A percentile compares a stretch with the other conserved stretches of the same genome.
These are phyloP conservation scores for Parmelia sp. DNA, from an alignment of 495 filamentous ascomycete genomes.

Conservation along the genomic window DNA sequence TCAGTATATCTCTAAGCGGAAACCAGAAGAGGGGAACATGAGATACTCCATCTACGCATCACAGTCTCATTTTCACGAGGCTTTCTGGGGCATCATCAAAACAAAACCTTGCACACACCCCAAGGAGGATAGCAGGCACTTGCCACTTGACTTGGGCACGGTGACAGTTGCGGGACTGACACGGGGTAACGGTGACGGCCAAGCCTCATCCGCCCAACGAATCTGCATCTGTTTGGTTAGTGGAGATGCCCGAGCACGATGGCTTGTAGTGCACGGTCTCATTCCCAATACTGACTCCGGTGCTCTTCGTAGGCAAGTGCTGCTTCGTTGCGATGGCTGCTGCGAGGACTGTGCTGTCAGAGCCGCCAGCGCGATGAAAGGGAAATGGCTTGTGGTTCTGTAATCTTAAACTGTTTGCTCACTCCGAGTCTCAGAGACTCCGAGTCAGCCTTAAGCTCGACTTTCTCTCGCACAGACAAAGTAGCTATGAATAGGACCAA, in stretches of 20 bases:
- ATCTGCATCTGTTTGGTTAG: slow-evolving; percentile 21
- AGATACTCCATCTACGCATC: slow-evolving; percentile 17
- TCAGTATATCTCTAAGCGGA: neutral
- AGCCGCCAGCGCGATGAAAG: slow-evolving; percentile 14
- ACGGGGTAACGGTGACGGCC: neutral
- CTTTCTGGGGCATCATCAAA: slow-evolving; percentile 11
- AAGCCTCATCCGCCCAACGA: neutral
- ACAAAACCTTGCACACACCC: slow-evolving; percentile 11
- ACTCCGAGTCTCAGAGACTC: no score
- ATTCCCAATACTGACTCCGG: neutral
- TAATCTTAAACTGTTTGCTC: neutral
- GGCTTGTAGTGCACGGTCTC: slow-evolving; percentile 14
- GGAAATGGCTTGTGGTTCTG: slow-evolving; percentile 15
- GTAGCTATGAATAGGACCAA: no score
- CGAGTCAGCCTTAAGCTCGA: no score
- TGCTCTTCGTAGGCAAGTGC: slow-evolving; percentile 10
- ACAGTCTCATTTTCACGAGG: slow-evolving; percentile 10
- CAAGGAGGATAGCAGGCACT: neutral
- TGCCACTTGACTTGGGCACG: slow-evolving; percentile 11
- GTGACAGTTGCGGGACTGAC: slow-evolving; percentile 10
- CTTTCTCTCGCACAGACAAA: no score
- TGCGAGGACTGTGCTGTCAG: slow-evolving; percentile 20
- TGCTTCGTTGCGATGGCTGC: slow-evolving; percentile 18
- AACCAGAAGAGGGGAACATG: neutral
- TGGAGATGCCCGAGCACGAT: slow-evolving; percentile 18